These are phyloP conservation scores for Aspergillus sclerotioniger DNA, from an alignment of 495 filamentous ascomycete genomes.

Conservation along the genomic window DNA sequence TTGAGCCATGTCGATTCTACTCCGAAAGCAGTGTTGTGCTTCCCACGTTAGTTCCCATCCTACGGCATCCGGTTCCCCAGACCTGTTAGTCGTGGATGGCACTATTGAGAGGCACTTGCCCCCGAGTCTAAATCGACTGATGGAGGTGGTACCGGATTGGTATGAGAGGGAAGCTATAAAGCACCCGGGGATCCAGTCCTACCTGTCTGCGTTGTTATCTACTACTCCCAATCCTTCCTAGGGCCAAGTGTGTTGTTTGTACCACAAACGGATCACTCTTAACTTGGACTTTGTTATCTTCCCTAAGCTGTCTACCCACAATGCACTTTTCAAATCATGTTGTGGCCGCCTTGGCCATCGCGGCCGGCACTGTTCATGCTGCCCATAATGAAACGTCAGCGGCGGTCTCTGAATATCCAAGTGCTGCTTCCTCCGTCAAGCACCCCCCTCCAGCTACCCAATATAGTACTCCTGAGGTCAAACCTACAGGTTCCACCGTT, in stretches of 20 bases:
- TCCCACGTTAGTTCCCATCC: background rate
- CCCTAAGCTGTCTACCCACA: background rate
- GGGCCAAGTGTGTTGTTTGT: background rate
- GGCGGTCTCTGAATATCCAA: too few species aligned
- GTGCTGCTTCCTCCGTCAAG: background rate
- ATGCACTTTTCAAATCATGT: slow-evolving; percentile 23
- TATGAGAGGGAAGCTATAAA: background rate
- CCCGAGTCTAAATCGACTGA: background rate
- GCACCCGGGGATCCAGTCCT: background rate
- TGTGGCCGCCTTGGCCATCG: slow-evolving; percentile 20
- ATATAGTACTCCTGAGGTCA: too few species aligned
- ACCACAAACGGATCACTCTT: background rate
- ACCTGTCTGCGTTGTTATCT: background rate
- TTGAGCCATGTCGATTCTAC: background rate
- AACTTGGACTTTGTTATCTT: background rate
- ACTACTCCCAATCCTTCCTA: background rate
- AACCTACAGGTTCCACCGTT: too few species aligned
- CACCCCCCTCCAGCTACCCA: background rate
- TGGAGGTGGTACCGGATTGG: background rate
- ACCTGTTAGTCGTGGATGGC: background rate
- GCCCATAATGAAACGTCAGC: background rate
- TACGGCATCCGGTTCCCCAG: background rate
- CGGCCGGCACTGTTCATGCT: slow-evolving; percentile 19
- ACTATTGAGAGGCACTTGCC: background rate
- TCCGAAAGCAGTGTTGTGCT: background rate